Evolutionary conservation across 441 rosid genomes (phyloP).

Genomic region (Cnidoscolus chayamansa): DNA sequence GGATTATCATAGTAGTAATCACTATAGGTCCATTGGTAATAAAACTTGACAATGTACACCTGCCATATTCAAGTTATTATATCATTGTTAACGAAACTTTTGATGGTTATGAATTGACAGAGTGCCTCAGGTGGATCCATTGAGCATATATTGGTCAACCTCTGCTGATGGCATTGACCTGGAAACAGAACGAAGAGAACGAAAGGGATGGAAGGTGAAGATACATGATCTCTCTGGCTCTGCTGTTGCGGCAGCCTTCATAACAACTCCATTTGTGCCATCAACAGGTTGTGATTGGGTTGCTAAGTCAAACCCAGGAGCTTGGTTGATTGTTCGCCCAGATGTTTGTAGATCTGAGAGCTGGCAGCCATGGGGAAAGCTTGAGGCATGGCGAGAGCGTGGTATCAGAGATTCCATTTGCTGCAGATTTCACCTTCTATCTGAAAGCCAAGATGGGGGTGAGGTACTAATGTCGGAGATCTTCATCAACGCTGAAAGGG

Average conservation of each 20-base stretch:
- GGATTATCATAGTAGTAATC: not conserved
- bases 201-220: constrained; percentile 97
- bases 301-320: constrained; percentile 88
- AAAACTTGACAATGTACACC: not conserved
- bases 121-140: constrained; percentile 62
- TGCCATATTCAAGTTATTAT: constrained; percentile 17
- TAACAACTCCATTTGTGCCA: constrained; percentile 96
- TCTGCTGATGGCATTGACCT: constrained; percentile 47
- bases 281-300: constrained; percentile 98
- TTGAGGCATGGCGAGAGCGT: constrained; percentile 94
- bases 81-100: constrained; percentile 29
- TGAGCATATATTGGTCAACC: constrained; percentile 61
- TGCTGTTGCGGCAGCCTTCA: constrained; percentile 94
- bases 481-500: constrained; percentile 77
- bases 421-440: constrained; percentile 78
- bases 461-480: constrained; percentile 86
- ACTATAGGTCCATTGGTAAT: not conserved
- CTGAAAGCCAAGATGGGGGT: constrained; percentile 73
- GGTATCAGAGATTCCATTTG: constrained; percentile 82
- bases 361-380: constrained; percentile 99
- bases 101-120: constrained; percentile 40
- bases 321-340: constrained; percentile 88
- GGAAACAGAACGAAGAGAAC: constrained; percentile 75
- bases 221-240: constrained; percentile 96
- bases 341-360: constrained; percentile 75